Percentiles rank a stretch among this genome's conserved stretches.
phyloP scores from a whole-genome alignment of 495 filamentous ascomycete genomes.

The Xylona heveae region DNA sequence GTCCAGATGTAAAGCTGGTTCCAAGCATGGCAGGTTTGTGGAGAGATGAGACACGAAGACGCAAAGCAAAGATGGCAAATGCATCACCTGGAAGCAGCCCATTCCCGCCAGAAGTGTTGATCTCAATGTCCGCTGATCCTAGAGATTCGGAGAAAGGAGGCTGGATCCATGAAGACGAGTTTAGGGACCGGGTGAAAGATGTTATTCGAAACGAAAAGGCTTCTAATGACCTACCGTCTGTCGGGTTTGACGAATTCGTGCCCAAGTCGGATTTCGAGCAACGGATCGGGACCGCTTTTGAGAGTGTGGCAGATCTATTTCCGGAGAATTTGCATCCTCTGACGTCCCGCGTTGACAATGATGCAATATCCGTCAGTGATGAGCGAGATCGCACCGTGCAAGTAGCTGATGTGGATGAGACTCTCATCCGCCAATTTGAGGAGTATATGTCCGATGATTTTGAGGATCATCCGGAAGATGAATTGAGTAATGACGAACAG shows the following conservation, averaged over 20 bases:
- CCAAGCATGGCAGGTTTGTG: constrained; percentile 88
- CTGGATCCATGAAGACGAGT: constrained; percentile 89
- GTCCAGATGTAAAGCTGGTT: constrained; percentile 54
- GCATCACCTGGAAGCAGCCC: constrained; percentile 41
- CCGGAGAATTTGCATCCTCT: constrained; percentile 34
- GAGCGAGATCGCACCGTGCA: too few relatives aligned
- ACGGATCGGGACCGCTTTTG: constrained; percentile 47
- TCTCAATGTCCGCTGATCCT: constrained; percentile 69
- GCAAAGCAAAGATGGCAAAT: constrained; percentile 46
- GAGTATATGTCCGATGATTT: too few relatives aligned
- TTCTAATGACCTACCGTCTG: constrained; percentile 21
- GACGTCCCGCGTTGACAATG: constrained; percentile 1
- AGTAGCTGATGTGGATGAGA: constrained; percentile 26
- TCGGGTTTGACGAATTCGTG: constrained; percentile 45
- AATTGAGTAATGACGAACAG: too few relatives aligned
- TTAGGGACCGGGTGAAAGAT: constrained; percentile 33
- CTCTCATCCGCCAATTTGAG: too few relatives aligned
- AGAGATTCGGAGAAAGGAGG: constrained; percentile 42
- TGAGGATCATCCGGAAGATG: too few relatives aligned
- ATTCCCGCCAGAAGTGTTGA: constrained; percentile 55
- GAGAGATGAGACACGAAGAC: constrained; percentile 70
- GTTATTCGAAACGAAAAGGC: constrained; percentile 40
- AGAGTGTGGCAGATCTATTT: constrained; percentile 75
- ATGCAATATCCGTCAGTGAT: too few relatives aligned
- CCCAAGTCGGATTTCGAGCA: constrained; percentile 25